Percentiles rank a stretch among this genome's conserved stretches.
phyloP scores from a whole-genome alignment of 768 basidiomycete genomes.

The Boletus speciosus region DNA sequence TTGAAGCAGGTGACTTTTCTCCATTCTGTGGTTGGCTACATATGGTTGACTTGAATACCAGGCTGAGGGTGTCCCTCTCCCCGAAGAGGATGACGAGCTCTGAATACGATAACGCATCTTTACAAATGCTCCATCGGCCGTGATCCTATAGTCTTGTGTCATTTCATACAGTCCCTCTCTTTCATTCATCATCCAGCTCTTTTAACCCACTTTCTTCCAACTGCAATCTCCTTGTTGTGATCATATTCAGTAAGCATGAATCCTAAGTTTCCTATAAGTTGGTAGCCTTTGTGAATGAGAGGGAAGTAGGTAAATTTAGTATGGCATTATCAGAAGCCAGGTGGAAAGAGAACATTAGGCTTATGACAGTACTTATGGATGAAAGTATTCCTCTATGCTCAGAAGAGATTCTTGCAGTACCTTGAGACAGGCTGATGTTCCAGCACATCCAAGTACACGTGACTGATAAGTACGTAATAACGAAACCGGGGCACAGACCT shows the following conservation, averaged over 20 bases:
- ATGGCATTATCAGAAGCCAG: background rate
- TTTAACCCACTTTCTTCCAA: constrained; percentile 21
- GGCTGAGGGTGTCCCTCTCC: constrained; percentile 92
- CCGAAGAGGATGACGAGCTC: constrained; percentile 94
- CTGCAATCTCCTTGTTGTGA: constrained; percentile 25
- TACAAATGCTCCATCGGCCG: constrained; percentile 18
- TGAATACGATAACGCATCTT: constrained; percentile 34
- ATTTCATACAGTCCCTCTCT: constrained; percentile 13
- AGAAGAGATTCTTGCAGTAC: background rate
- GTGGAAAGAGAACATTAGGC: background rate
- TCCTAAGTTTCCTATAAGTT: constrained; percentile 9
- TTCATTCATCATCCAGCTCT: constrained; percentile 18
- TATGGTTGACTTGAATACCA: constrained; percentile 29
- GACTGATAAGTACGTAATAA: constrained; percentile 11
- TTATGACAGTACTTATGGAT: background rate
- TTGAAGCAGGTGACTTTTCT: constrained; percentile 53
- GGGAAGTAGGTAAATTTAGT: constrained; percentile 3
- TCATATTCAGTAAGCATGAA: constrained; percentile 24
- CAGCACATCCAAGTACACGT: constrained; percentile 6
- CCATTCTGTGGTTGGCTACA: background rate
- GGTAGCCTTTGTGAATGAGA: constrained; percentile 1
- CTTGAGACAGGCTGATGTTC: background rate
- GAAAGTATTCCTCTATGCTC: background rate
- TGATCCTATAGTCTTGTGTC: constrained; percentile 20
- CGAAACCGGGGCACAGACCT: constrained; percentile 12